Percentiles rank a stretch among this genome's conserved stretches.
Evolutionary conservation across 371 early-diverging fungal genomes (phyloP).

Genomic region (Actinomucor elegans): DNA sequence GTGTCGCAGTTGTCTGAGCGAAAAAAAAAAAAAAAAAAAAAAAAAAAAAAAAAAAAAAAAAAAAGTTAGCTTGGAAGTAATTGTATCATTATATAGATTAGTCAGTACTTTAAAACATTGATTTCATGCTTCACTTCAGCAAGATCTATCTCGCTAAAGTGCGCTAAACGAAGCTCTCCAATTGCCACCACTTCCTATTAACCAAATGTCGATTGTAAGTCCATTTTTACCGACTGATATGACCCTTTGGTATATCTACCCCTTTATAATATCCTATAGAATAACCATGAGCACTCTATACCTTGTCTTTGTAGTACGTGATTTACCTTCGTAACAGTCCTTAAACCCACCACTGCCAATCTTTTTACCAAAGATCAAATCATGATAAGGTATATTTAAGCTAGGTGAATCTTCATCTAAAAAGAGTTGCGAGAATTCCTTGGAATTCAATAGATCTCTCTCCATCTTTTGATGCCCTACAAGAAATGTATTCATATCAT

Average conservation of each 20-base stretch:
- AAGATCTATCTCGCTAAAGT: conserved; percentile 68
- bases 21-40: no score
- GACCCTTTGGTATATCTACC: conserved; percentile 41
- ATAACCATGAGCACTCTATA: no score
- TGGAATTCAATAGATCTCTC: conserved; percentile 44
- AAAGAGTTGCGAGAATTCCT: conserved; percentile 55
- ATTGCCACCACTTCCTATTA: conserved; percentile 66
- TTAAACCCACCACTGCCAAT: conserved; percentile 81
- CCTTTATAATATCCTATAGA: conserved; percentile 44
- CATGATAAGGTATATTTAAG: conserved; percentile 62
- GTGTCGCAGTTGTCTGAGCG: conserved; percentile 77
- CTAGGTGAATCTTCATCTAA: conserved; percentile 33
- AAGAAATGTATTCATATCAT: conserved; percentile 14
- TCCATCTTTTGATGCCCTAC: conserved; percentile 18
- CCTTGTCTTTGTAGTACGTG: no score
- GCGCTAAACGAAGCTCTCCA: conserved; percentile 64
- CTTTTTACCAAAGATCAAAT: conserved; percentile 59
- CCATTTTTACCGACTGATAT: no score
- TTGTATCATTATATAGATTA: not conserved
- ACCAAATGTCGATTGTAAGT: not conserved
- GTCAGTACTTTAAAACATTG: conserved; percentile 67
- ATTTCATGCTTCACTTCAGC: conserved; percentile 79
- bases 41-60: no score
- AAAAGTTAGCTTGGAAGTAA: not conserved
- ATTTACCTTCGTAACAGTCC: conserved; percentile 70